phyloP scores from a whole-genome alignment of 2,329 filamentous ascomycete species.

The Fonsecaea erecta region DNA sequence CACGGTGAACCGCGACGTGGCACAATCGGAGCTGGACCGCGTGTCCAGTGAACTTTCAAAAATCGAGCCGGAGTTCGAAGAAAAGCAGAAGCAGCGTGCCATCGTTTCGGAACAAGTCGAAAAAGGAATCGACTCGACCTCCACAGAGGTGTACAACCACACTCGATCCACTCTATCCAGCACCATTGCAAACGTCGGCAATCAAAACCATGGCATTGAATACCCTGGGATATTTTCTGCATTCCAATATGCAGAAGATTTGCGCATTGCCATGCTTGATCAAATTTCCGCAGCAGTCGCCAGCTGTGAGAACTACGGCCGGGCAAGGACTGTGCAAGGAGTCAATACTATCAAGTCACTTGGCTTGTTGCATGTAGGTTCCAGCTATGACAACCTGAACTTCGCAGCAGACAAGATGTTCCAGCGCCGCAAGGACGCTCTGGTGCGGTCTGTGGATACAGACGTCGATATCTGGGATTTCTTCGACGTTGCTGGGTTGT shows the following conservation, averaged over 20 bases:
- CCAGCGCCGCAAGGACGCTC: conserved; percentile 75
- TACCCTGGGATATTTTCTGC: conserved; percentile 85
- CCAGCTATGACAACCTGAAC: conserved; percentile 81
- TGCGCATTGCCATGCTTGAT: conserved; percentile 89
- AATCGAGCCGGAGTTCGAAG: conserved; percentile 82
- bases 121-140: conserved; percentile 79
- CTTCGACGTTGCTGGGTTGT: conserved; percentile 79
- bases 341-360: conserved; percentile 88
- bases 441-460: conserved; percentile 84
- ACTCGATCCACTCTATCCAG: conserved; percentile 74
- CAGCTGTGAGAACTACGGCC: conserved; percentile 83
- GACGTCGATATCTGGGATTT: conserved; percentile 91
- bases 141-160: conserved; percentile 81
- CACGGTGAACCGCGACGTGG: conserved; percentile 83
- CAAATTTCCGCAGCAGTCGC: conserved; percentile 80
- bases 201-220: conserved; percentile 76
- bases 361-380: conserved; percentile 83
- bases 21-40: conserved; percentile 80
- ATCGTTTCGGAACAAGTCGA: conserved; percentile 84
- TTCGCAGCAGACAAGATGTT: conserved; percentile 97
- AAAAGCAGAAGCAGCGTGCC: conserved; percentile 76
- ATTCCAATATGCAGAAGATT: conserved; percentile 90
- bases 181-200: conserved; percentile 78
- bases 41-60: conserved; percentile 79
- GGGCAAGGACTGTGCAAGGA: conserved; percentile 74